Base-by-base conservation (phyloP, 495 filamentous ascomycete genomes). In the Trichoderma asperelloides region DNA sequence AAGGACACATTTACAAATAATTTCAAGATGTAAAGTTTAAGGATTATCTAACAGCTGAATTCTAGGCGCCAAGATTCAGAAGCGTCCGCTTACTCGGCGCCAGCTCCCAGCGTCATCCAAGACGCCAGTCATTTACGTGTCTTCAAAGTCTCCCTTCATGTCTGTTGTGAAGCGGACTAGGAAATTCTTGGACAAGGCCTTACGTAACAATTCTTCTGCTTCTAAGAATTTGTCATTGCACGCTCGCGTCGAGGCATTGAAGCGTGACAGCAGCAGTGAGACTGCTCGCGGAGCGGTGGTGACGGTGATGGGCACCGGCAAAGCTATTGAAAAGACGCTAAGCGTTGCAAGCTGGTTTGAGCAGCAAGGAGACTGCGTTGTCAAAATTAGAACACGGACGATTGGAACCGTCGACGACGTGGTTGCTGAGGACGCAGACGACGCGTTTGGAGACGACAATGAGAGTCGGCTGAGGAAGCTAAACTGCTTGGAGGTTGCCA, bases 141-240 rank as follows among this genome's bases (percentile, higher is more conserved):
- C 89, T 12, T 75, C 86, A 62, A 78, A 76, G 3, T 87, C 92
- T 0, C 89, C 91, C 15, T 92, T 96, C 81, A 88, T 96, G 76
- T 85, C 88, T n/a, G 84, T 87, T 15, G 83, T 96, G 18, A 91
- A 91, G 76, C 91, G 93, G 69, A 86, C 92, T 30, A 86, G 89
- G 63, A 88, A 88, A 66, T 82, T 90, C 15, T 87, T 97, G 2
- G 82, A 87, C 6, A 84, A 87, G 23, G 85, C 90, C 63, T 84
- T 87, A 64, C 85, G 90, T 67, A 77, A 68, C 28, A 71, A 67
- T 13, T 68, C 70, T 3, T 39, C 71, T 18, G 71, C 74, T 43
- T 75, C 73, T 7, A 77, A 72, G 45, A 70, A 77, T 0, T 69
- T 78, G 9, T 75, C 78, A 2, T 69, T 82, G 0, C 78, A 77